Evolutionary conservation across 805 yeast genomes (phyloP).

Genomic region (Limtongozyma cylindracea): DNA sequence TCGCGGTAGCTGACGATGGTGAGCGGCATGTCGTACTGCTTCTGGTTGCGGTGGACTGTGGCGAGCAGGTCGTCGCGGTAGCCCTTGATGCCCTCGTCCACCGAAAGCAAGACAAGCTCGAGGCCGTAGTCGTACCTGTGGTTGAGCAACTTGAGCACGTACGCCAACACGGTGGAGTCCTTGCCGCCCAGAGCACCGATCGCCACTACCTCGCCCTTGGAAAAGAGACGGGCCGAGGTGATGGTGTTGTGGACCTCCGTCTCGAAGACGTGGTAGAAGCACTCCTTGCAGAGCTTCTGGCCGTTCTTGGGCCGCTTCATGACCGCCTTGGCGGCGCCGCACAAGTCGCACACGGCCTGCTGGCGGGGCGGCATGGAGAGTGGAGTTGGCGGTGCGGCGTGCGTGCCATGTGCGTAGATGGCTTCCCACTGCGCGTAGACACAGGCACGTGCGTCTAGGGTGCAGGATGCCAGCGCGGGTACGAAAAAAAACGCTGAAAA

Average conservation of each 20-base stretch:
- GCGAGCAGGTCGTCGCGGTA: conserved; percentile 94
- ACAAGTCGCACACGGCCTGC: conserved; percentile 47
- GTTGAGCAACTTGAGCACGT: conserved; percentile 64
- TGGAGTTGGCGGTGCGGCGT: neutral
- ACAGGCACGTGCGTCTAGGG: no score
- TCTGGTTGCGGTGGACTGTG: conserved; percentile 81
- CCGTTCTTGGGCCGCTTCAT: conserved; percentile 82
- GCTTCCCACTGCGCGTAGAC: no score
- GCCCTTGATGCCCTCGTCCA: conserved; percentile 94
- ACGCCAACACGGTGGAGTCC: conserved; percentile 88
- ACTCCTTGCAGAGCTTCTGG: conserved; percentile 71
- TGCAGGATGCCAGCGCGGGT: no score
- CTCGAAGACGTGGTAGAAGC: conserved; percentile 80
- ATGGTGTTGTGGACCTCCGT: conserved; percentile 90
- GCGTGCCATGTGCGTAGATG: conserved; percentile 1
- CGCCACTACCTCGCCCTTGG: conserved; percentile 70
- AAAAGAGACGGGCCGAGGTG: conserved; percentile 36
- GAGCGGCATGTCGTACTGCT: conserved; percentile 59
- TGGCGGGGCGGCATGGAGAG: conserved; percentile 1
- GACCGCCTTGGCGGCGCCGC: conserved; percentile 62
- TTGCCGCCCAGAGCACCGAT: conserved; percentile 99
- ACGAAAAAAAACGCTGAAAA: no score
- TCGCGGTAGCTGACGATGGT: conserved; percentile 72
- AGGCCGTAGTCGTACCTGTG: conserved; percentile 77
- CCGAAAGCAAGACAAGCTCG: conserved; percentile 57